Conservation (phyloP, 2,329 filamentous ascomycete species). For the Hypocreales sp. region DNA sequence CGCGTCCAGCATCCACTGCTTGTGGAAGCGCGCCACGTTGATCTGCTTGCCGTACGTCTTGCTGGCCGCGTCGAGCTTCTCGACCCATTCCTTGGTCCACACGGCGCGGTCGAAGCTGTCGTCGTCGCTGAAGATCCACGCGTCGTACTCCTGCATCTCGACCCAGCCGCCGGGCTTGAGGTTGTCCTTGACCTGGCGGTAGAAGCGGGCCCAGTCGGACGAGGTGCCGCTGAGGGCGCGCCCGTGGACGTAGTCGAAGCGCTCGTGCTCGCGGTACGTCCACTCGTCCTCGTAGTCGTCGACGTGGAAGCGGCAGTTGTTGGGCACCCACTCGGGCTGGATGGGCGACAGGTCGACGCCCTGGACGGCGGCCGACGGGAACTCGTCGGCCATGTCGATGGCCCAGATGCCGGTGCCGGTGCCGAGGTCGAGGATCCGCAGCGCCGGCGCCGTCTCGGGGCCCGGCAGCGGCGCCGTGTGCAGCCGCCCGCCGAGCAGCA, state of each 20-base stretch:
- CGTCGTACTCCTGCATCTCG: constrained; percentile 24
- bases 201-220: constrained; percentile 16
- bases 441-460: constrained; percentile 3
- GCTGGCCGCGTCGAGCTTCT: constrained; percentile 19
- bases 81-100: constrained; percentile 23
- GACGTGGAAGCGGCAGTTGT: constrained; percentile 48
- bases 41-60: constrained; percentile 21
- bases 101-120: constrained; percentile 19
- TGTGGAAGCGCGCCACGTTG: constrained; percentile 20
- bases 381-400: constrained; percentile 39
- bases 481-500: constrained; percentile 26
- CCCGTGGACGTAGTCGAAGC: constrained; percentile 19
- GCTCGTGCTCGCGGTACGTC: constrained; percentile 22
- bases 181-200: constrained; percentile 10
- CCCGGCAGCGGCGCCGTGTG: constrained; percentile 26
- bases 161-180: constrained; percentile 19
- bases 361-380: constrained; percentile 17
- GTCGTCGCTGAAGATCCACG: constrained; percentile 22
- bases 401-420: constrained; percentile 48
- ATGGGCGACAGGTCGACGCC: constrained; percentile 44
- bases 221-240: constrained; percentile 17
- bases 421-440: constrained; percentile 38
- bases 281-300: constrained; percentile 45
- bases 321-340: constrained; percentile 40
- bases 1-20: constrained; percentile 21